These are phyloP conservation scores for Acanthamoeba culbertsoni DNA, from an alignment of 208 protist genomes.

Conservation along the genomic window DNA sequence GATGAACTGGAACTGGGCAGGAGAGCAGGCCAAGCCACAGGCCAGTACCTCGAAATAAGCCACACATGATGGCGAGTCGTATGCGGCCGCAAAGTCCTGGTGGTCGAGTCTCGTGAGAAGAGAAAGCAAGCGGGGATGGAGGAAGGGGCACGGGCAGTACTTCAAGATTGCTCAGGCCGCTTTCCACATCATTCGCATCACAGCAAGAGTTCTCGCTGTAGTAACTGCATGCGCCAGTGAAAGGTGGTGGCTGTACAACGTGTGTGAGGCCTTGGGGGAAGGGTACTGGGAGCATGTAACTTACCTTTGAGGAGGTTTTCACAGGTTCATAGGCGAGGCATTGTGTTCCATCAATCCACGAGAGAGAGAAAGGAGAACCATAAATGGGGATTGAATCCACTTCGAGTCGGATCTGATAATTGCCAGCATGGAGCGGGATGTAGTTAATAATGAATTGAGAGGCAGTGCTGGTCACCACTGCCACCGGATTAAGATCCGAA, in stretches of 20 bases:
- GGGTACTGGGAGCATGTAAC: too few relatives aligned
- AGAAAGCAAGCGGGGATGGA: too few relatives aligned
- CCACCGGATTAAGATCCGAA: neutral
- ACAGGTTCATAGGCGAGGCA: neutral
- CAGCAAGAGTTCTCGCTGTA: slow-evolving; percentile 39
- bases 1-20: neutral
- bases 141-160: neutral
- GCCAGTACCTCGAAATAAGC: neutral
- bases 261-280: neutral
- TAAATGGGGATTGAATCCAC: slow-evolving; percentile 1
- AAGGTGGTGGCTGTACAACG: neutral
- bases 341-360: neutral
- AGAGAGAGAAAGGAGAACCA: neutral
- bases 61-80: neutral
- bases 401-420: neutral
- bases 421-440: neutral
- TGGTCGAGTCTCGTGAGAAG: too few relatives aligned
- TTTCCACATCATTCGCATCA: neutral
- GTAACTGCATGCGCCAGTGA: neutral
- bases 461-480: neutral
- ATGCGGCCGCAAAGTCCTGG: neutral
- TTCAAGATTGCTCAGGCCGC: neutral
- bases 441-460: neutral
- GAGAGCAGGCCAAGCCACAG: slow-evolving; percentile 7
- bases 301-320: neutral